These are phyloP conservation scores for Sphaerulina musiva DNA, from an alignment of 2,329 filamentous ascomycete genomes.

Conservation along the genomic window DNA sequence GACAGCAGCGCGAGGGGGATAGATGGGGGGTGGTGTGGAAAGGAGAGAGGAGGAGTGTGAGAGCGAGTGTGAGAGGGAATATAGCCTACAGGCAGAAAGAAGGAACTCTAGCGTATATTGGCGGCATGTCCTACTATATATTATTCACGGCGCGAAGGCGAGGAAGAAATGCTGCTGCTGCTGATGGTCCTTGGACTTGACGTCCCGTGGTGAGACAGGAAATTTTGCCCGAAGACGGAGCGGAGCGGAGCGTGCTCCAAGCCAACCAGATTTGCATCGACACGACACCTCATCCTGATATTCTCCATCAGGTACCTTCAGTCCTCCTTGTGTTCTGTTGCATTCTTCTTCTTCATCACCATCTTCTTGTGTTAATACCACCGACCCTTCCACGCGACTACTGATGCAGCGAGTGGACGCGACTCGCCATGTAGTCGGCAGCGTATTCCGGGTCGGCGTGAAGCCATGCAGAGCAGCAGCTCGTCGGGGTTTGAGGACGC, in stretches of 20 bases:
- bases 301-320: no score
- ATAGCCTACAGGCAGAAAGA: neutral
- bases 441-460: constrained; percentile 1
- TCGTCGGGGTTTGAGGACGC: neutral
- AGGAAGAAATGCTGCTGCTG: no score
- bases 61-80: neutral
- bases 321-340: neutral
- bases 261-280: neutral
- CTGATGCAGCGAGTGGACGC: constrained; percentile 18
- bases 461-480: neutral
- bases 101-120: neutral
- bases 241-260: neutral
- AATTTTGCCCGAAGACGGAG: constrained; percentile 1
- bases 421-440: constrained; percentile 22
- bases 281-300: no score
- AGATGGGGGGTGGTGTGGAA: neutral
- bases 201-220: neutral
- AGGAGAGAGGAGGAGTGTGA: neutral
- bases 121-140: neutral
- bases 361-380: neutral
- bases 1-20: neutral
- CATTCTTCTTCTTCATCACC: no score
- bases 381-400: constrained; percentile 1
- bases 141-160: no score
- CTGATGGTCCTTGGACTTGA: no score